These are phyloP conservation scores for Thraustochytrium sp. DNA, from an alignment of 352 stramenopile species.

Conservation along the genomic window DNA sequence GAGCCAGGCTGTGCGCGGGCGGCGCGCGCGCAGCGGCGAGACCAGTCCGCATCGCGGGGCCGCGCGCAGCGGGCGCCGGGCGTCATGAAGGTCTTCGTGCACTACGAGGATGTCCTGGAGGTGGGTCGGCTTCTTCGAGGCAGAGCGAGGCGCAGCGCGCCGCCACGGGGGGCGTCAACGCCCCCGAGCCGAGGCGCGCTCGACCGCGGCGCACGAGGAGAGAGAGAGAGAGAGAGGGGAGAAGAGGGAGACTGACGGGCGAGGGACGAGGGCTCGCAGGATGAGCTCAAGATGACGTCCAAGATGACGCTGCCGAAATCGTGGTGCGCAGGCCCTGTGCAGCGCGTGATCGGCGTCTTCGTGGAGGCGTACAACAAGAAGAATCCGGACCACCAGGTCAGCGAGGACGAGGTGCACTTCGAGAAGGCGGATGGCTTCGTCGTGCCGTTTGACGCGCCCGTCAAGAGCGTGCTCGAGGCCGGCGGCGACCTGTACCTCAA, in stretches of 20 bases:
- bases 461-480: constrained; percentile 22
- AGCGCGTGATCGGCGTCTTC: constrained; percentile 58
- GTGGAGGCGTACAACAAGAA: constrained; percentile 64
- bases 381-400: constrained; percentile 53
- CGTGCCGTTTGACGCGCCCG: constrained; percentile 37
- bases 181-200: too few species aligned
- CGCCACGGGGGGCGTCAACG: too few species aligned
- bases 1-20: too few species aligned
- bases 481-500: constrained; percentile 23
- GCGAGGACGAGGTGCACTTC: constrained; percentile 54
- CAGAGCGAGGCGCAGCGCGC: too few species aligned
- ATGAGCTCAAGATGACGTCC: constrained; percentile 56
- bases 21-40: too few species aligned
- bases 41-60: background rate
- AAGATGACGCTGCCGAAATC: constrained; percentile 68
- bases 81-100: constrained; percentile 68
- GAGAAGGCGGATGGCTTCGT: constrained; percentile 24
- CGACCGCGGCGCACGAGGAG: too few species aligned
- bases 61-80: background rate
- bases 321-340: constrained; percentile 59
- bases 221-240: too few species aligned
- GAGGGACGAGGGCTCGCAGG: background rate
- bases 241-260: background rate
- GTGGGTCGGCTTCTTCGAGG: background rate
- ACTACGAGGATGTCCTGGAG: constrained; percentile 58